Conservation (phyloP, 148 eudicot genomes). For the Spergularia bocconei region DNA sequence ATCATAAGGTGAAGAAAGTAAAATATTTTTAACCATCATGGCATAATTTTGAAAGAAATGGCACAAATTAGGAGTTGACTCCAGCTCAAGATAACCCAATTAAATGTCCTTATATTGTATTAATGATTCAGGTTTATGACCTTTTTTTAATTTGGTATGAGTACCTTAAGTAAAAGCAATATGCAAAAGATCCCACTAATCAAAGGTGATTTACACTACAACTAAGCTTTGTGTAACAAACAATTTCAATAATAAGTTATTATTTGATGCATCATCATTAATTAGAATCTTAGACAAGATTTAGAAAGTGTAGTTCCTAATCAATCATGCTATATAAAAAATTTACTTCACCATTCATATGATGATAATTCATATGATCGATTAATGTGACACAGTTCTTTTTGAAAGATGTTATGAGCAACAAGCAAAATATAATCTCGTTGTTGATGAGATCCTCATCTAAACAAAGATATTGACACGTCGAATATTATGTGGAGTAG, state of each 20-base stretch:
- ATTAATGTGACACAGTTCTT: neutral
- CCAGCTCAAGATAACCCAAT: constrained; percentile 29
- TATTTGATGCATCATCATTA: constrained; percentile 25
- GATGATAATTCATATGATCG: neutral
- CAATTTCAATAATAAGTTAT: constrained; percentile 19
- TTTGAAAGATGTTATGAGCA: neutral
- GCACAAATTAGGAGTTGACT: constrained; percentile 46
- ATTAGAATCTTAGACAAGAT: constrained; percentile 16
- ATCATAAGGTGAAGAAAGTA: constrained; percentile 19
- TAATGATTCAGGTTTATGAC: constrained; percentile 40
- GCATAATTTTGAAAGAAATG: constrained; percentile 9
- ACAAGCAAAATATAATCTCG: neutral
- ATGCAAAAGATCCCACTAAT: constrained; percentile 29
- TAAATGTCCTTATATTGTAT: constrained; percentile 13
- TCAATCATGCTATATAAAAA: constrained; percentile 15
- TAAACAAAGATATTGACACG: too few relatives aligned
- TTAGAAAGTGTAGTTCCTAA: neutral
- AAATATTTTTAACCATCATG: neutral
- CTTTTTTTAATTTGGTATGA: constrained; percentile 15
- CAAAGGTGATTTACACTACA: constrained; percentile 26
- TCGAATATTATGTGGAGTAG: too few relatives aligned
- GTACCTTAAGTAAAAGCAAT: neutral
- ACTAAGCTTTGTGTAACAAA: constrained; percentile 17
- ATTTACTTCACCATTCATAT: neutral
- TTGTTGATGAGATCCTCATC: too few relatives aligned